Evolutionary conservation across 139 green algal genomes (phyloP).

Genomic region (Tetraselmis chui): DNA sequence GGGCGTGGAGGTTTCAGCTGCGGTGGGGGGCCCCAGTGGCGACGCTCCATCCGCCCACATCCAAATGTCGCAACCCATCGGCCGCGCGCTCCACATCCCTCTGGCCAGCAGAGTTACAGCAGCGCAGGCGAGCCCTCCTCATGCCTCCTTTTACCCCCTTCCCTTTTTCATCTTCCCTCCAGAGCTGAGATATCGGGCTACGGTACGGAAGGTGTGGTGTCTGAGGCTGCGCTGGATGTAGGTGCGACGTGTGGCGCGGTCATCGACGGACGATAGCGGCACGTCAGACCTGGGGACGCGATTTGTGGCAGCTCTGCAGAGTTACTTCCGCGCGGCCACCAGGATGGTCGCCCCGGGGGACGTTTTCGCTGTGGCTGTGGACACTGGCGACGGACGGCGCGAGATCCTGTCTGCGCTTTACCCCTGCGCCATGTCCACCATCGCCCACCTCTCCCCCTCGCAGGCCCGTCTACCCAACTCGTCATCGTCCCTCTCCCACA

Average conservation of each 20-base stretch:
- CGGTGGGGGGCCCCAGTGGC: slow-evolving; percentile 3
- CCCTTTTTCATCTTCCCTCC: slow-evolving; percentile 10
- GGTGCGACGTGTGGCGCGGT: neutral
- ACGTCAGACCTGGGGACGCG: neutral
- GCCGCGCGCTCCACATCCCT: neutral
- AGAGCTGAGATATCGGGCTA: slow-evolving; percentile 10
- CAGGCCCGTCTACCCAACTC: too few species aligned
- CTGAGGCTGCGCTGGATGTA: slow-evolving; percentile 6
- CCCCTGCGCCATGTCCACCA: neutral
- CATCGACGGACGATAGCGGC: neutral
- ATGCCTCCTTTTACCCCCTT: slow-evolving; percentile 6
- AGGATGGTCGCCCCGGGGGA: slow-evolving; percentile 27
- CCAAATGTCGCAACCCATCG: neutral
- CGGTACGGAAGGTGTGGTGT: slow-evolving; percentile 7
- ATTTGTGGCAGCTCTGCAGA: slow-evolving; percentile 18
- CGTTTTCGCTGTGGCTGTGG: slow-evolving; percentile 23
- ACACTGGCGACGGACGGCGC: neutral
- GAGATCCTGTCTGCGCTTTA: neutral
- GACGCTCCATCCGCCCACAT: neutral
- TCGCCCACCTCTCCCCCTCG: neutral
- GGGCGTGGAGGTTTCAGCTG: slow-evolving; percentile 13
- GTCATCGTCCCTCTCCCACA: too few species aligned
- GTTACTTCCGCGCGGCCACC: slow-evolving; percentile 14
- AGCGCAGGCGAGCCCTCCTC: neutral
- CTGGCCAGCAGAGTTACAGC: slow-evolving; percentile 11